Evolutionary conservation across 257 asterid species (phyloP).

Genomic region (Nicotiana obtusifolia): DNA sequence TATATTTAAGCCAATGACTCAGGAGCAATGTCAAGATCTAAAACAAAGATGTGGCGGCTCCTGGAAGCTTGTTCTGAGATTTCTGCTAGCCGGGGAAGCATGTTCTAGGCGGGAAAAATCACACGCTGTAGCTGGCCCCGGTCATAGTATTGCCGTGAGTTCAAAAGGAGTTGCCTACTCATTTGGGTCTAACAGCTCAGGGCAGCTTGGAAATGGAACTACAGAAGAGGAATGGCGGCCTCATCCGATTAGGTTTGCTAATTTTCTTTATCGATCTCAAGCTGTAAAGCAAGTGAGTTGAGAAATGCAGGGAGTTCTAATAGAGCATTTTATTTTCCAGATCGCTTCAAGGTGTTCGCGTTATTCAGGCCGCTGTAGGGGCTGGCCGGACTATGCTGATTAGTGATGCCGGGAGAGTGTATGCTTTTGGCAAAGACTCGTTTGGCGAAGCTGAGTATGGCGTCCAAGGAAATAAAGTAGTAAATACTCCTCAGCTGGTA

Average conservation of each 20-base stretch:
- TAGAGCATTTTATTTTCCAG: constrained; percentile 45
- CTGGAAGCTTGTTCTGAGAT: constrained; percentile 92
- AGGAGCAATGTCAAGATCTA: constrained; percentile 46
- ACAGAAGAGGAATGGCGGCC: constrained; percentile 72
- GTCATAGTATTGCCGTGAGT: constrained; percentile 94
- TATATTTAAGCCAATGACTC: constrained; percentile 76
- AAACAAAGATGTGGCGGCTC: constrained; percentile 87
- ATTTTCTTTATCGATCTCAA: constrained; percentile 1
- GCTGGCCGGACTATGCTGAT: constrained; percentile 88
- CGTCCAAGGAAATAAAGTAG: constrained; percentile 58
- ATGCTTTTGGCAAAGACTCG: constrained; percentile 85
- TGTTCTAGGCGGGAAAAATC: constrained; percentile 90
- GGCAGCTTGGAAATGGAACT: constrained; percentile 95
- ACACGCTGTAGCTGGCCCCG: constrained; percentile 98
- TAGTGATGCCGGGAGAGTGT: constrained; percentile 75
- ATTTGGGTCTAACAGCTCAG: constrained; percentile 85
- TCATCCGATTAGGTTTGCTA: constrained; percentile 59
- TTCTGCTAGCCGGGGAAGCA: constrained; percentile 83
- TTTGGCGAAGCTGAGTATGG: constrained; percentile 89
- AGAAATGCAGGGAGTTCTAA: constrained; percentile 11
- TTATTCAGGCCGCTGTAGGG: constrained; percentile 94
- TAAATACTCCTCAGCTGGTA: constrained; percentile 69
- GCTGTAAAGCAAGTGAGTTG: constrained; percentile 10
- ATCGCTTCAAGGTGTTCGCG: constrained; percentile 77
- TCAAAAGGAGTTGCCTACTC: constrained; percentile 77